Evolutionary conservation across 2,329 filamentous ascomycete species (phyloP).

Genomic region (Exophiala sp.): DNA sequence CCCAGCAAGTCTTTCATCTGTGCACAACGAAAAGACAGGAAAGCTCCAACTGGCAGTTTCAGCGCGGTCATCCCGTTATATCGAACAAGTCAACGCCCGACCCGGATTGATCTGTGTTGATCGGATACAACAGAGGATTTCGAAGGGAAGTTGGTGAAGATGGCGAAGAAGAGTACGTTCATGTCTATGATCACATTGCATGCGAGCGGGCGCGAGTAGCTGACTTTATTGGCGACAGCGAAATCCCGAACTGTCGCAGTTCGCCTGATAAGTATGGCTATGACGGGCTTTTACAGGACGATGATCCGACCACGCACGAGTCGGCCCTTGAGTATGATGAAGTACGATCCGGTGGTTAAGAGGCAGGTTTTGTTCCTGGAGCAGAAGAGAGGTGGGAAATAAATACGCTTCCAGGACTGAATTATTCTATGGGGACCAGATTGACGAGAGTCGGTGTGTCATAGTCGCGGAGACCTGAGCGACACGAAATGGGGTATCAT

Average conservation of each 20-base stretch:
- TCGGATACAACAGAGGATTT: not conserved
- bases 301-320: conserved; percentile 77
- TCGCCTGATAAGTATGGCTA: conserved; percentile 94
- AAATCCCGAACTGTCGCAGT: conserved; percentile 92
- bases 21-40: too few relatives aligned
- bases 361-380: conserved; percentile 96
- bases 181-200: not conserved
- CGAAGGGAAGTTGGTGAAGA: not conserved
- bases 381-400: conserved; percentile 68
- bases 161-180: not conserved
- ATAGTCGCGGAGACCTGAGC: too few relatives aligned
- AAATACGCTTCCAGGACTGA: not conserved
- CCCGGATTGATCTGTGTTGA: not conserved
- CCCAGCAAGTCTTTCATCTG: too few relatives aligned
- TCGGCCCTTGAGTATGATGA: conserved; percentile 90
- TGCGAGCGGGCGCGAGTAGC: not conserved
- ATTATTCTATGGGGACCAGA: too few relatives aligned
- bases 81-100: not conserved
- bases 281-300: conserved; percentile 97
- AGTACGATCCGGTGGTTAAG: conserved; percentile 97
- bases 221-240: conserved; percentile 44
- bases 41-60: too few relatives aligned
- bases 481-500: too few relatives aligned
- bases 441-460: too few relatives aligned
- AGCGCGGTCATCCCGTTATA: too few relatives aligned